Conservation (phyloP, 2,329 filamentous ascomycete genomes). For the Amylocarpus encephaloides region DNA sequence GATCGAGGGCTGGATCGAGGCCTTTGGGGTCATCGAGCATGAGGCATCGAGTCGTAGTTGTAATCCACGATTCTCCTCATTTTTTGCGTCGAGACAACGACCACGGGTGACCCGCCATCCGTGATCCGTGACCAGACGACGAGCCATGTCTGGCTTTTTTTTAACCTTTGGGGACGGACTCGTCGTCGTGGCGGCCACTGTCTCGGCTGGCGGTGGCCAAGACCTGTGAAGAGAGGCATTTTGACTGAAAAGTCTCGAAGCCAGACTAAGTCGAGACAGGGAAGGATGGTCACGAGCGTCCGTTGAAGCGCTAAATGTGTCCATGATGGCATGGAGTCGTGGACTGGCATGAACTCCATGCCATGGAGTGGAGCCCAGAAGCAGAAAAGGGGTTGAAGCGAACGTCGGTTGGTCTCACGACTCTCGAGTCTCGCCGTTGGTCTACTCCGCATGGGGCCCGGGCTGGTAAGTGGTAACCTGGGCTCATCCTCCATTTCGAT, state of each 20-base stretch:
- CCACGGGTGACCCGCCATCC: no score
- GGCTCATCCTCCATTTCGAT: no score
- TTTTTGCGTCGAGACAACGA: no score
- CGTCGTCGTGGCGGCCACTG: background rate
- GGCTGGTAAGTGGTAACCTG: constrained; percentile 14
- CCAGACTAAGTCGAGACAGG: constrained; percentile 6
- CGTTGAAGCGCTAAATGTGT: constrained; percentile 20
- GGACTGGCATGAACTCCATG: no score
- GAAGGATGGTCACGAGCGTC: constrained; percentile 17
- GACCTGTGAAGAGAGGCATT: constrained; percentile 5
- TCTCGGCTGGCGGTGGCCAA: background rate
- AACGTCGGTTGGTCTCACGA: constrained; percentile 8
- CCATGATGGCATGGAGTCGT: no score
- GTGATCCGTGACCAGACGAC: no score
- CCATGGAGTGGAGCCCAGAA: constrained; percentile 9
- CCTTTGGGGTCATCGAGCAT: background rate
- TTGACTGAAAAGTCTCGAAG: background rate
- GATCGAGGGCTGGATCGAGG: no score
- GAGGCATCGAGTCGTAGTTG: background rate
- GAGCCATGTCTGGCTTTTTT: constrained; percentile 5
- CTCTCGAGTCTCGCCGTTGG: background rate
- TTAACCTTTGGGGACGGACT: background rate
- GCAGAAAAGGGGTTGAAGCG: background rate
- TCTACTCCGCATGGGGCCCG: background rate
- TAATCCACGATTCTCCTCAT: no score